Evolutionary conservation across 2,329 filamentous ascomycete genomes (phyloP), one percentile per base, ranked within the genome.

Genomic region (Hymenoscyphus infarciens): DNA sequence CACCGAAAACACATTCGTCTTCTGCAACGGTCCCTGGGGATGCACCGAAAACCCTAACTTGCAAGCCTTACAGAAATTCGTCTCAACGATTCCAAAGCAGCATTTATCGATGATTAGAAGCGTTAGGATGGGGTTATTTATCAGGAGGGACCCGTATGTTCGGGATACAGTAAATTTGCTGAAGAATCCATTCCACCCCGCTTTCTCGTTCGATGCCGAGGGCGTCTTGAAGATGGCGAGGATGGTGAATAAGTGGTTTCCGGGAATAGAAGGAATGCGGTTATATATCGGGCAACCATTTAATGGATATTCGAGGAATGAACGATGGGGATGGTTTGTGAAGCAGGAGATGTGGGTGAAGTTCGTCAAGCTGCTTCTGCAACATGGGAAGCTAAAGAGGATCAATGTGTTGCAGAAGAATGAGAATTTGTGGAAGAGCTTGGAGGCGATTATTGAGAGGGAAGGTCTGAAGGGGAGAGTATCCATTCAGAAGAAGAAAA

Each of bases 21-120:
- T 52, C n/a, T 22, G 45, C 45, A 52, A 52, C 45, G 45, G 45
- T 13, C 45, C 45, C 45, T 52, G 45, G 45, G 45, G 45, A 22
- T 22, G 45, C 45, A 52, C 19, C 8, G 19, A 11, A 13, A 52
- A 52, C 8, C 45, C 45, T 11, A 52, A 52, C 22, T 19, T 52
- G 4, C 45, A 52, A 2, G 45, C 19, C 3, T 19, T 52, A 22
- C n/a, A 22, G 25, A 22, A 52, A 52, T 52, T 52, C 19, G 19
- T 52, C 22, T 22, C 19, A 13, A 52, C 45, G 2, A 52, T 52
- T 22, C 45, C 45, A 4, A 25, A 11, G 19, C 7, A 11, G 3
- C 45, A 52, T 13, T 22, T 22, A 22, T 19, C n/a, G 1, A 22
- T 52, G n/a, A 52, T 52, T 2, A 22, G 19, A 52, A 52, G 19